Base-by-base conservation (phyloP, 768 basidiomycete species). In the Coprinopsis strossmayeri region DNA sequence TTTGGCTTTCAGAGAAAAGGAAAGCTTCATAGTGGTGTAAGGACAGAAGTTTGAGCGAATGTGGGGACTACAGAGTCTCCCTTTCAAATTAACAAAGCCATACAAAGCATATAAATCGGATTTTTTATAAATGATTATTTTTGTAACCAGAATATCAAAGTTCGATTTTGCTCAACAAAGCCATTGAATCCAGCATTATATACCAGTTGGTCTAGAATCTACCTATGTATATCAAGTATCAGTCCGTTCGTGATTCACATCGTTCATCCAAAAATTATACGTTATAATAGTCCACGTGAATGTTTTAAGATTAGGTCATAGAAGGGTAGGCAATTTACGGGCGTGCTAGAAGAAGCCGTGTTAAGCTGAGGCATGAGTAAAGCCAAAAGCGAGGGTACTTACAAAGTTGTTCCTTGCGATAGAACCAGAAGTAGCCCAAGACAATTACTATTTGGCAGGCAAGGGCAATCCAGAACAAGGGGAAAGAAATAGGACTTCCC, bases 371-470 rank as follows among this genome's bases (percentile, higher is more conserved):
- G 37, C 35, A 26, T 27, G 7, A 38, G 38, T n/a, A 18, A 23
- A 38, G 21, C 11, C 12, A 21, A 53, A 15, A 56, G 13, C n/a
- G 18, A 17, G 24, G 11, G 34, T 46, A 73, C 86, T 45, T 62
- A 87, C 87, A 66, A 52, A 95, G 78, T 64, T 95, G 92, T 67
- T 95, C 92, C 69, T 91, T 92, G 65, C 92, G 82, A 68, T 94
- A 95, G 79, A 95, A 94, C 89, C 89, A 89, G 73, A 93, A 92
- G 70, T 95, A 95, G 18, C 92, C 92, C 52, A 84, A 66, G 50
- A 94, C 90, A 60, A 95, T 91, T 55, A 92, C 64, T 46, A 95
- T 60, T 62, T 91, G 89, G 62, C 81, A 87, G 5, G 81, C 57
- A 48, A 89, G 70, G 39, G 89, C 90, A 44, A 93, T 66, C 92